Evolutionary conservation across 768 basidiomycete species (phyloP).

Genomic region (Phaffia australis): DNA sequence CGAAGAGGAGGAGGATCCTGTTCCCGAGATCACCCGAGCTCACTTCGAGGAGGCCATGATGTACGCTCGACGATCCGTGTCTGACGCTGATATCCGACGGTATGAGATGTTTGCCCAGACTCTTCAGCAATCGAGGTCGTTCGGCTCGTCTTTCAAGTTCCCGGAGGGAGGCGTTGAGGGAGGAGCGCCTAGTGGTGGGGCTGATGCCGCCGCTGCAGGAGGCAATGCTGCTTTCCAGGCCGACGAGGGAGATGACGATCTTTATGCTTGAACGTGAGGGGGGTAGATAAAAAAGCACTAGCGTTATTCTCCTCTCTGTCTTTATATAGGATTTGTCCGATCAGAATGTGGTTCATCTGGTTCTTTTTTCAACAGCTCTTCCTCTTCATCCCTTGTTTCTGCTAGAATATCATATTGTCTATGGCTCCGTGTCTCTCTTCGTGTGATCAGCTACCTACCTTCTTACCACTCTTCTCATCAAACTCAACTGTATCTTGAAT

Average conservation of each 20-base stretch:
- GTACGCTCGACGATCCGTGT: conserved; percentile 73
- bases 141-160: conserved; percentile 70
- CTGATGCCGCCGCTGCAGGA: conserved; percentile 32
- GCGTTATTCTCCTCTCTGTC: neutral
- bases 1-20: conserved; percentile 64
- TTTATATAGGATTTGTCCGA: no score
- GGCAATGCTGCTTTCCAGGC: conserved; percentile 27
- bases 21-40: conserved; percentile 50
- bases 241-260: conserved; percentile 24
- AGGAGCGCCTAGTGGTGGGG: conserved; percentile 16
- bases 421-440: no score
- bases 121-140: conserved; percentile 42
- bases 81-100: conserved; percentile 39
- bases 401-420: no score
- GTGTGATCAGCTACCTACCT: no score
- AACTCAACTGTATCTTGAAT: no score
- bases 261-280: conserved; percentile 14
- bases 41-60: conserved; percentile 99
- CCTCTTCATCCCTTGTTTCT: no score
- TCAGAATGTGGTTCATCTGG: no score
- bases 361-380: no score
- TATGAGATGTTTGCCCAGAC: conserved; percentile 95
- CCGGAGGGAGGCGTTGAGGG: conserved; percentile 54
- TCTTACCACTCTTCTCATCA: no score
- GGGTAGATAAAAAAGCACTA: neutral